Evolutionary conservation across 106 monocot genomes (phyloP), one percentile per base, ranked within the genome.

Genomic region (Chionographis japonica): DNA sequence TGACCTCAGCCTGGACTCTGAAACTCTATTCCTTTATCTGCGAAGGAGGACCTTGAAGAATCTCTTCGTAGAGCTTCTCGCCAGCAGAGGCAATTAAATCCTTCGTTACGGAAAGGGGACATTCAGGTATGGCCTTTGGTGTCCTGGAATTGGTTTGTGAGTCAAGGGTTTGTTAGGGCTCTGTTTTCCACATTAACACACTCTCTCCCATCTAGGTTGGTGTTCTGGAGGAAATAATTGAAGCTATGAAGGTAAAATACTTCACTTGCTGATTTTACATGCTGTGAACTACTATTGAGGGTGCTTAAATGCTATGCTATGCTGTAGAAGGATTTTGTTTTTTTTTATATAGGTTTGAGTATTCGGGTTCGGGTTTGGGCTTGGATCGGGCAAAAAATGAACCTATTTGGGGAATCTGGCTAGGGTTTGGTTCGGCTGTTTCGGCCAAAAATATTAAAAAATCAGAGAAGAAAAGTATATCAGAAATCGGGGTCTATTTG

Each of bases 11-110:
- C 58, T 53, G 27, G 52, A 41, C 4, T 56, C 17, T 60, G 9
- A 40, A 66, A 16, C 70, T 13, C 1, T 63, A 9, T n/a, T 46
- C 46, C 4, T 16, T 19, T 43, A 20, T 12, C 59, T 54, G 15
- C 73, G 3, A 65, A 95, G 95, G 95, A 95, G 84, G 95, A 95
- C 73, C 76, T 95, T 40, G 95, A 95, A 50, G 76, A 91, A 4
- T 80, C 86, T 10, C 82, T 95, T 66, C 52, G 12, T 8, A 77
- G 72, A 71, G 85, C 88, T 68, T 81, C 95, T 36, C 66, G 56
- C n/a, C 67, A 80, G 2, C 86, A 92, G 67, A 84, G 67, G 27
- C 17, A 82, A 43, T 69, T 84, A 68, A 92, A 91, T 57, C 91
- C 95, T 49, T 50, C 84, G 49, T 73, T 80, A 13, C 81, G 81